Conservation (phyloP, 768 basidiomycete genomes). For the Amanita pseudoporphyria region DNA sequence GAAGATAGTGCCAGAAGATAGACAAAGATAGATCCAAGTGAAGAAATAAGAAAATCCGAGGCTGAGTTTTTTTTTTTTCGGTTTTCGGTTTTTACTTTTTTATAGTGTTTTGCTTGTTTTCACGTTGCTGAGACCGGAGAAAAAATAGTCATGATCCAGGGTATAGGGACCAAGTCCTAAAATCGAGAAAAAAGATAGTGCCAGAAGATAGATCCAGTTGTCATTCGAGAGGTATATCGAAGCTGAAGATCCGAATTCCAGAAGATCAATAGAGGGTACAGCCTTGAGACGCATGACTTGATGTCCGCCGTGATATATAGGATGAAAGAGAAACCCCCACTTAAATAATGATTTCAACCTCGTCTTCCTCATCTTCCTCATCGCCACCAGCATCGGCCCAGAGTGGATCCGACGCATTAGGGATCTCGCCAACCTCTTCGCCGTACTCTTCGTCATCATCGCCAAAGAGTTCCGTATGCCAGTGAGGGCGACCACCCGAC, state of each 20-base stretch:
- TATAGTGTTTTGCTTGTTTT: no score
- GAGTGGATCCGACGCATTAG: not conserved
- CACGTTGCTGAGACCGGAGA: no score
- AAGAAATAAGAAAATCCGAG: no score
- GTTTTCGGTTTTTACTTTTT: no score
- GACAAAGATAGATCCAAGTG: no score
- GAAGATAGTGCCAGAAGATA: no score
- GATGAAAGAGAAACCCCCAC: no score
- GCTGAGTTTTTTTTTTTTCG: no score
- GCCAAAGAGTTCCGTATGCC: not conserved
- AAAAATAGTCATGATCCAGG: no score
- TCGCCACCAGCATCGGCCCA: not conserved
- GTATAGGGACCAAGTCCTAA: no score
- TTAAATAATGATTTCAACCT: not conserved
- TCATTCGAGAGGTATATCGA: not conserved
- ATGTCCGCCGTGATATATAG: not conserved
- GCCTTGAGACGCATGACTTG: not conserved
- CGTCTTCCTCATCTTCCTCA: not conserved
- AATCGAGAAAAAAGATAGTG: no score
- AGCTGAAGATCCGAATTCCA: not conserved
- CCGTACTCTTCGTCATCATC: not conserved
- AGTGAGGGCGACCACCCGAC: not conserved
- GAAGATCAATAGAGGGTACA: not conserved
- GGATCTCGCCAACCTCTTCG: not conserved
- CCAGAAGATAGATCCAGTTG: not conserved